These are phyloP conservation scores for Immersiella caudata DNA, from an alignment of 495 filamentous ascomycete genomes.

Conservation along the genomic window DNA sequence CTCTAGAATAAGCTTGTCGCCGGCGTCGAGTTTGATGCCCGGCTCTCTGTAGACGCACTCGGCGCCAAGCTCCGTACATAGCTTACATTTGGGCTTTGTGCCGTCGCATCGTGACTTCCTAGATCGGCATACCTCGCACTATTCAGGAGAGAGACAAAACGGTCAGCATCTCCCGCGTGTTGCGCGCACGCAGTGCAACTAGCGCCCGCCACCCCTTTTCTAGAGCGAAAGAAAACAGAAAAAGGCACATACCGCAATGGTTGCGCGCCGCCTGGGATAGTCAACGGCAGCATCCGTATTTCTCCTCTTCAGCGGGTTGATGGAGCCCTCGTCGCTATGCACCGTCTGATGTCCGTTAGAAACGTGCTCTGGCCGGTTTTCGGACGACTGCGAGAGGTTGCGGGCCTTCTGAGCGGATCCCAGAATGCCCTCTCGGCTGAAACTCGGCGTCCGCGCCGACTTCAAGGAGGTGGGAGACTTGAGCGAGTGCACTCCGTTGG, in stretches of 20 bases:
- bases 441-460: conserved; percentile 49
- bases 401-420: conserved; percentile 61
- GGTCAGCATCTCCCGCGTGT: conserved; percentile 28
- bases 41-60: conserved; percentile 85
- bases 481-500: conserved; percentile 48
- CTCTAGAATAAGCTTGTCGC: conserved; percentile 82
- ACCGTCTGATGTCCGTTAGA: conserved; percentile 52
- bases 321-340: conserved; percentile 51
- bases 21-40: conserved; percentile 83
- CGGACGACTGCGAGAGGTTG: conserved; percentile 57
- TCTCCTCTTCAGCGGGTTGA: conserved; percentile 63
- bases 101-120: conserved; percentile 84
- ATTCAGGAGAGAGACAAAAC: conserved; percentile 19
- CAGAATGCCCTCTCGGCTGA: conserved; percentile 60
- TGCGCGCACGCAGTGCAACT: background rate
- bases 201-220: background rate
- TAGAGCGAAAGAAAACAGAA: background rate
- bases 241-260: conserved; percentile 64
- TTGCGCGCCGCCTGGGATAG: conserved; percentile 70
- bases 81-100: conserved; percentile 78
- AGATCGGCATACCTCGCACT: conserved; percentile 85
- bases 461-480: conserved; percentile 56
- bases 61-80: conserved; percentile 78
- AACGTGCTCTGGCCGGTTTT: conserved; percentile 41
- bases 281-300: conserved; percentile 67